phyloP scores from a whole-genome alignment of 2,329 filamentous ascomycete species.

The Penicillium corylophilum region DNA sequence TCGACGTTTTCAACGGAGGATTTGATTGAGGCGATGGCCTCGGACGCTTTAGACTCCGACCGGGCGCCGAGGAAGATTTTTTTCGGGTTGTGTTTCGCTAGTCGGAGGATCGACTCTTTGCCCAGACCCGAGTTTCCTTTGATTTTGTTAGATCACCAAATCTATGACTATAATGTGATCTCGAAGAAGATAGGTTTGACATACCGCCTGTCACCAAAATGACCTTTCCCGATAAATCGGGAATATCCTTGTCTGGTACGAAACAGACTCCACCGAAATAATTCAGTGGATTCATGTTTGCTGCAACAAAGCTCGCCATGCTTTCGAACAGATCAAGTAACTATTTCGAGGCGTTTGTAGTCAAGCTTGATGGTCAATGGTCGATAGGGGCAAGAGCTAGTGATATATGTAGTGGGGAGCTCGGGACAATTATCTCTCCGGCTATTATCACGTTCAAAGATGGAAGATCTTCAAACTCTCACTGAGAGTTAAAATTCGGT shows the following conservation, averaged over 20 bases:
- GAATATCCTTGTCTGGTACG: constrained; percentile 34
- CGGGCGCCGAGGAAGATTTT: constrained; percentile 42
- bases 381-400: not conserved
- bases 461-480: not conserved
- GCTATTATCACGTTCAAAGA: no score
- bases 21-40: constrained; percentile 23
- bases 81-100: constrained; percentile 43
- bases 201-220: constrained; percentile 39
- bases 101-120: constrained; percentile 40
- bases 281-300: constrained; percentile 16
- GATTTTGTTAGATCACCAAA: not conserved
- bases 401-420: not conserved
- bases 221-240: constrained; percentile 34
- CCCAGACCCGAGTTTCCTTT: constrained; percentile 51
- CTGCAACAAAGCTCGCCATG: constrained; percentile 18
- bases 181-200: not conserved
- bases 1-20: constrained; percentile 14
- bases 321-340: not conserved
- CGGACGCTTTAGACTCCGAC: constrained; percentile 19
- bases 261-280: constrained; percentile 27
- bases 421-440: not conserved
- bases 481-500: not conserved
- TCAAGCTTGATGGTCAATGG: not conserved
- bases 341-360: not conserved
- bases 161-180: not conserved